Base-by-base conservation (phyloP, 179 eudicot genomes). In the Silene noctiflora region DNA sequence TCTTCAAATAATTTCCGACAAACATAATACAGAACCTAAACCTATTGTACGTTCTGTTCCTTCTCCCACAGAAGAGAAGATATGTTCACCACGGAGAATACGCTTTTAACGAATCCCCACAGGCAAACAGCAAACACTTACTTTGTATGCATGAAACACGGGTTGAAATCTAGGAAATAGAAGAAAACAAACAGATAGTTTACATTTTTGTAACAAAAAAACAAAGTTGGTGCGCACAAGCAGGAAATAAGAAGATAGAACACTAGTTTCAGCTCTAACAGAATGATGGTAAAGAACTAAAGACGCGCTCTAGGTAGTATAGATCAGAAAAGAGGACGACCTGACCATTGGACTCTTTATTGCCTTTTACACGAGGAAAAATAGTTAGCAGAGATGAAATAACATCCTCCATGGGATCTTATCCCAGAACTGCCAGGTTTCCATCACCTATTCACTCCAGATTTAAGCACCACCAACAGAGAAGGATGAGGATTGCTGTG, bases 211-310 rank as follows among this genome's bases (percentile, higher is more conserved):
- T 51, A 51, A 51, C 14, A 51, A 51, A 12, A 51, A 48, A 48
- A n/a, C n/a, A 48, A 48, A 48, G 4, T 6, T 10, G 55, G 0
- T 62, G 16, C n/a, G 14, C n/a, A 29, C 42, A 65, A 29, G 22
- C 21, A 66, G 33, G 48, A 66, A 29, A n/a, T 67, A 67, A 67
- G 51, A 16, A 33, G 24, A 33, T 19, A 67, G 25, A 20, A 8
- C 51, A 67, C 48, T 14, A 33, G 51, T 67, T 67, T 67, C 48
- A 67, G 71, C 71, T 33, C 71, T 35, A 25, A 29, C 19, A 31
- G 69, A 13, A 29, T 65, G 42, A 65, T 35, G 29, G 31, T 63
- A 11, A 63, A 39, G 46, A 39, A 39, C 46, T 6, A 39, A 39
- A 39, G 1, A 51, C n/a, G 19, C 58, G n/a, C n/a, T 39, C 46